Base-by-base conservation (phyloP, 306 rosid genomes). In the Sophora flavescens region DNA sequence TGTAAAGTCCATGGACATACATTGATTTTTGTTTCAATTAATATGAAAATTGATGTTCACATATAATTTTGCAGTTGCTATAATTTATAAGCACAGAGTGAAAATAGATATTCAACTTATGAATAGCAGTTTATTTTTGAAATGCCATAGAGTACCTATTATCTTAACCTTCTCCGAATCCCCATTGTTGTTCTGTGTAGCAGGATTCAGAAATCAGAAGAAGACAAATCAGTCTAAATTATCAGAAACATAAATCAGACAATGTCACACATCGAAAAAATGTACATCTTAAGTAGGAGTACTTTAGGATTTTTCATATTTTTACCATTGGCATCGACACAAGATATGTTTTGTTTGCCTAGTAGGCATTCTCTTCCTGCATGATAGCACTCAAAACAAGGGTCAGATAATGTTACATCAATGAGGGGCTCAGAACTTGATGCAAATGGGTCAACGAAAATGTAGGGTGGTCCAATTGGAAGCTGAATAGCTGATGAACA, bases 401-500 rank as follows among this genome's bases (percentile, higher is more conserved):
- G 4, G 13, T 1, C 0, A 4, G 16, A 8, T 1, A 62, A 14
- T 9, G 4, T 1, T 14, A 79, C 28, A 4, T 57, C 11, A 62
- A 42, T 12, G 4, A 42, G 12, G 47, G 8, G 47, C 47, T 42
- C 47, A 2, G 47, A 42, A 42, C 47, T 42, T 42, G 9, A 42
- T 42, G 47, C 8, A 2, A 42, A 8, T 8, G 14, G 58, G n/a
- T 10, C 0, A 58, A 2, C 3, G 6, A n/a, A 0, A 44, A 0
- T 1, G 5, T 0, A 15, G 5, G 2, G 0, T 4, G 2, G 22
- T 12, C 0, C 8, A n/a, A 0, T 1, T 39, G 76, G 79, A 70
- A 36, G 76, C 36, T 9, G 17, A 4, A 38, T 6, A 7, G 3
- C 22, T n/a, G n/a, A n/a, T 2, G 63, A 71, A 70, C 86, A 80